phyloP scores from a whole-genome alignment of 257 asterid genomes.

The Solanum etuberosum region DNA sequence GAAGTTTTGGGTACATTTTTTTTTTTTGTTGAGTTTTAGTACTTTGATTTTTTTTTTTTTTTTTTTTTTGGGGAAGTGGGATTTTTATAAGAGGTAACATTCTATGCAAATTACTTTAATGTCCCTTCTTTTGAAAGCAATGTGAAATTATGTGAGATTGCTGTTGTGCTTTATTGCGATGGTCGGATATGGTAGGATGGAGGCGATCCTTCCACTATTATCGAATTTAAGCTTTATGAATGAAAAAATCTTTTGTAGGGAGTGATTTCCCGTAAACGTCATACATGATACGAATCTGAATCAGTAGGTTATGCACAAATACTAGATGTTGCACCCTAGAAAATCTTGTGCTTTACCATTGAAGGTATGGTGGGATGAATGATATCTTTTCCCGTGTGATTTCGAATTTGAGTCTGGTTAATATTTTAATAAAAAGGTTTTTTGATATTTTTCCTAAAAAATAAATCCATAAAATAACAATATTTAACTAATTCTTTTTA shows the following conservation, averaged over 20 bases:
- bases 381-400: background rate
- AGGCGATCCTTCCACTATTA: accelerated
- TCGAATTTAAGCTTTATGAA: background rate
- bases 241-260: accelerated
- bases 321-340: background rate
- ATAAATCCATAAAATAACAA: background rate
- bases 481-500: background rate
- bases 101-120: background rate
- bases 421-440: background rate
- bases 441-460: background rate
- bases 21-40: background rate
- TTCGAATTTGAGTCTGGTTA: background rate
- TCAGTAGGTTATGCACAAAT: background rate
- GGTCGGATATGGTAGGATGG: background rate
- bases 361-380: background rate
- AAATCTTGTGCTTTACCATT: background rate
- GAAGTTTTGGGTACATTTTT: slow-evolving; percentile 6
- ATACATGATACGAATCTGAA: accelerated
- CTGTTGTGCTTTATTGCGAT: background rate
- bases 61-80: background rate
- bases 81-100: slow-evolving; percentile 13
- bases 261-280: accelerated
- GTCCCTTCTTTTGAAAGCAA: background rate
- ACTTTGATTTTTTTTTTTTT: background rate
- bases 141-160: background rate